Percentiles rank a stretch among this genome's conserved stretches.
These are phyloP conservation scores for Lentinula sp. DNA, from an alignment of 768 basidiomycete species.

Conservation along the genomic window DNA sequence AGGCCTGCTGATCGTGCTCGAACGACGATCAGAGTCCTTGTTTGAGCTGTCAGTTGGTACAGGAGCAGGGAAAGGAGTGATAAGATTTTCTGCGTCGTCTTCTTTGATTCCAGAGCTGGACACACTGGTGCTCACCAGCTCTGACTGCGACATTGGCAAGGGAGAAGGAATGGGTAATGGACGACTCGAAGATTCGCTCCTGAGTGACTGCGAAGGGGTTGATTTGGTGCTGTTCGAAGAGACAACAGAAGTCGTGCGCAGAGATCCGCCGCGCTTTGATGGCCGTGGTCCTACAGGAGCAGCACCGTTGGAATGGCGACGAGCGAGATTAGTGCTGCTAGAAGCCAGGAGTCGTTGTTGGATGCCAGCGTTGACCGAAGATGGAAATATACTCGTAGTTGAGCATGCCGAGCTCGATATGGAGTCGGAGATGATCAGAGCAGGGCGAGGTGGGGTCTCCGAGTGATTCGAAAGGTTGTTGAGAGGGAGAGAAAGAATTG, in stretches of 20 bases:
- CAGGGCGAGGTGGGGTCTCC: neutral
- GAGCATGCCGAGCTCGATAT: neutral
- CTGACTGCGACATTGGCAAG: neutral
- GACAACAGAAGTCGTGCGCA: neutral
- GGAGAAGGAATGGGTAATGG: neutral
- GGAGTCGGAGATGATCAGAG: neutral
- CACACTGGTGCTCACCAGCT: neutral
- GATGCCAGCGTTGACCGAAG: neutral
- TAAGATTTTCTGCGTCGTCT: neutral
- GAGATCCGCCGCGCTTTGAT: neutral
- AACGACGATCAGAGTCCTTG: neutral
- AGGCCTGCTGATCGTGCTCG: neutral
- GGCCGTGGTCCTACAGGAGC: neutral
- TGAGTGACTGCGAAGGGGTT: neutral
- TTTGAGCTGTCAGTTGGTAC: neutral
- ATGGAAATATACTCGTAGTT: neutral
- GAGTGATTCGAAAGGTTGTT: neutral
- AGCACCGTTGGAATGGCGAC: neutral
- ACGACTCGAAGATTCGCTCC: neutral
- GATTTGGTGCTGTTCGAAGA: neutral
- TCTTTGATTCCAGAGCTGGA: neutral
- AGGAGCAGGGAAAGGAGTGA: neutral
- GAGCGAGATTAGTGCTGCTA: neutral
- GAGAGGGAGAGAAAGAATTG: neutral
- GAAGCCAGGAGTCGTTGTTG: neutral